These are phyloP conservation scores for Acrocalymma vagum DNA, from an alignment of 2,329 filamentous ascomycete species.

Conservation along the genomic window DNA sequence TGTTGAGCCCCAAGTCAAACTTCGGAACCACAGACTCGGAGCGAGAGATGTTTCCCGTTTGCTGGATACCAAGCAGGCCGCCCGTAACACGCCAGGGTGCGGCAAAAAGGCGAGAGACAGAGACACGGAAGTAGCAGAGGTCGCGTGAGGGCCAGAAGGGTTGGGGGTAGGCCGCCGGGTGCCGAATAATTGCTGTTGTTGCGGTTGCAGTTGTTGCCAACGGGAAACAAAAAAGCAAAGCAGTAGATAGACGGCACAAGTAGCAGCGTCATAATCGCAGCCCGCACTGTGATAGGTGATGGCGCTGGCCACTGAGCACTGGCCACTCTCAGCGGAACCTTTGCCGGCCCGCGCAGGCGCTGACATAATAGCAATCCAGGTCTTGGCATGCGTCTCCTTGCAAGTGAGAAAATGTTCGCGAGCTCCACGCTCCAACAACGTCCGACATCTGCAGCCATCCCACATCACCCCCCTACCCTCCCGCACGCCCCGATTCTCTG, in stretches of 20 bases:
- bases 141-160: slow-evolving; percentile 18
- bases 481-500: too few relatives aligned
- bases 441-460: slow-evolving; percentile 15
- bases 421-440: slow-evolving; percentile 23
- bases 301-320: too few relatives aligned
- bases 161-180: not conserved
- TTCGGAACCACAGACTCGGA: slow-evolving; percentile 21
- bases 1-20: slow-evolving; percentile 19
- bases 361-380: slow-evolving; percentile 1
- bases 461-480: slow-evolving; percentile 19
- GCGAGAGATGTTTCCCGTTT: slow-evolving; percentile 28
- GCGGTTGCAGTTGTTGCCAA: slow-evolving; percentile 14
- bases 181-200: too few relatives aligned
- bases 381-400: too few relatives aligned
- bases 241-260: too few relatives aligned
- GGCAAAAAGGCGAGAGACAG: slow-evolving; percentile 17
- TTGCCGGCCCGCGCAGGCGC: too few relatives aligned
- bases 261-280: too few relatives aligned
- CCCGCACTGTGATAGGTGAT: too few relatives aligned
- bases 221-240: slow-evolving; percentile 20
- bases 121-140: slow-evolving; percentile 13
- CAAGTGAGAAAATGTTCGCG: slow-evolving; percentile 36
- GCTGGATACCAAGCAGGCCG: too few relatives aligned
- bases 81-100: slow-evolving; percentile 27
- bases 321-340: too few relatives aligned